Evolutionary conservation across 306 rosid species (phyloP).

Genomic region (Biancaea sappan): DNA sequence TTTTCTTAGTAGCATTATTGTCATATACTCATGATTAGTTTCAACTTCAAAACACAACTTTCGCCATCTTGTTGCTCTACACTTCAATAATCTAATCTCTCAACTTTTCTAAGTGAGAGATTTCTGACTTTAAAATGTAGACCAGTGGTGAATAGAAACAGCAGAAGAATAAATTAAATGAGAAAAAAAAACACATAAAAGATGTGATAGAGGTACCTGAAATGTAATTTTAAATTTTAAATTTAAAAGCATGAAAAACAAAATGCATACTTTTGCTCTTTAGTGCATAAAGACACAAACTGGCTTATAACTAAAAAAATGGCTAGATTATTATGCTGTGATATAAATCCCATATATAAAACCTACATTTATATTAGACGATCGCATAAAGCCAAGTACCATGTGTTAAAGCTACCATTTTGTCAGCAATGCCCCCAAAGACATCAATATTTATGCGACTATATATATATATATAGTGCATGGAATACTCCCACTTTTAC

Average conservation of each 20-base stretch:
- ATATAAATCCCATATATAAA: slow-evolving; percentile 24
- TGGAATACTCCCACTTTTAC: slow-evolving; percentile 42
- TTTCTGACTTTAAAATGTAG: slow-evolving; percentile 11
- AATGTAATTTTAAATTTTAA: background rate
- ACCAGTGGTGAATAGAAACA: background rate
- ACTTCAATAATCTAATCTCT: slow-evolving; percentile 20
- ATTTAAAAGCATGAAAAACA: slow-evolving; percentile 27
- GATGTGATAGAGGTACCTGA: background rate
- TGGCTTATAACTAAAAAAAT: slow-evolving; percentile 33
- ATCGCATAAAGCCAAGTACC: slow-evolving; percentile 39
- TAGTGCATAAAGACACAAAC: slow-evolving; percentile 38
- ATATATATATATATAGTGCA: background rate
- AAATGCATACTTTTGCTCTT: slow-evolving; percentile 28
- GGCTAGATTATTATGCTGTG: slow-evolving; percentile 27
- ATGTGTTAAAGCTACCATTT: slow-evolving; percentile 52
- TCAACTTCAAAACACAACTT: slow-evolving; percentile 10
- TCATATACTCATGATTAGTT: slow-evolving; percentile 26
- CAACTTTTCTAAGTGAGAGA: background rate
- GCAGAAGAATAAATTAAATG: background rate
- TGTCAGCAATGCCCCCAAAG: slow-evolving; percentile 46
- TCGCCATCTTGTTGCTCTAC: slow-evolving; percentile 5
- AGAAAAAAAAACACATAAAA: background rate
- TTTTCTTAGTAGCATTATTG: background rate
- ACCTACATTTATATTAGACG: slow-evolving; percentile 7
- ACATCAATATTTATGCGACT: slow-evolving; percentile 11